Percentiles rank a stretch among this genome's conserved stretches.
Evolutionary conservation across 2,329 filamentous ascomycete genomes (phyloP).

Genomic region (Phaeosphaeriaceae sp.): DNA sequence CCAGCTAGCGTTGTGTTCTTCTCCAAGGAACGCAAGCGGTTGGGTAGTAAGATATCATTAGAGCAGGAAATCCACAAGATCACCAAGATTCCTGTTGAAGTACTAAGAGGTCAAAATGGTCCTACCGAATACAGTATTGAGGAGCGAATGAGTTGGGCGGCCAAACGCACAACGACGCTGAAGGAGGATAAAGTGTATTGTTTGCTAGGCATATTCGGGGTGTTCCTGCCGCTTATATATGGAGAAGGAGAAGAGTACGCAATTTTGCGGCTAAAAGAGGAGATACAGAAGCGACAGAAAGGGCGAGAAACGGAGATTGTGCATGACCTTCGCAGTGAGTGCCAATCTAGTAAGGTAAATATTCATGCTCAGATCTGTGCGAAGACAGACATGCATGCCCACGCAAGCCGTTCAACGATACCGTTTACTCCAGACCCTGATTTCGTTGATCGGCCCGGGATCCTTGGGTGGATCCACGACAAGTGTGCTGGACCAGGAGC

Average conservation of each 20-base stretch:
- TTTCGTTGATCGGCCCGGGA: conserved; percentile 33
- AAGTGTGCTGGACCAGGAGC: conserved; percentile 42
- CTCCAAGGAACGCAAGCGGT: conserved; percentile 11
- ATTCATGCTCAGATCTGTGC: conserved; percentile 9
- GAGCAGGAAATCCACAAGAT: conserved; percentile 15
- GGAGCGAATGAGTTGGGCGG: conserved; percentile 33
- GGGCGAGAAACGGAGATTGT: conserved; percentile 19
- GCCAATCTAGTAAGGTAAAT: conserved; percentile 18
- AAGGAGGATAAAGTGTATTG: conserved; percentile 33
- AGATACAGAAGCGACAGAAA: too few species aligned
- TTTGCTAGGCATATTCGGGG: conserved; percentile 31
- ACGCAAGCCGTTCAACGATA: conserved; percentile 30
- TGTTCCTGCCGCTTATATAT: conserved; percentile 22
- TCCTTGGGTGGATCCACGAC: conserved; percentile 31
- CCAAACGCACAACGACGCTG: conserved; percentile 22
- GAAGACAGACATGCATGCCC: not conserved
- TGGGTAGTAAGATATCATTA: conserved; percentile 18
- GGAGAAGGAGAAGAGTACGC: too few species aligned
- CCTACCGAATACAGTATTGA: conserved; percentile 22
- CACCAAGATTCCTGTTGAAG: conserved; percentile 16
- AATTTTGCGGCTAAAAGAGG: too few species aligned
- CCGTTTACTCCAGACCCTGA: conserved; percentile 37
- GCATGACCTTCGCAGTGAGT: conserved; percentile 17
- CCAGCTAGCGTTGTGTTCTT: conserved; percentile 30
- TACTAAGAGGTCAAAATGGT: conserved; percentile 7